Evolutionary conservation across 2,329 filamentous ascomycete genomes (phyloP), one percentile per base, ranked within the genome.

Genomic region (Rutstroemia sp.): DNA sequence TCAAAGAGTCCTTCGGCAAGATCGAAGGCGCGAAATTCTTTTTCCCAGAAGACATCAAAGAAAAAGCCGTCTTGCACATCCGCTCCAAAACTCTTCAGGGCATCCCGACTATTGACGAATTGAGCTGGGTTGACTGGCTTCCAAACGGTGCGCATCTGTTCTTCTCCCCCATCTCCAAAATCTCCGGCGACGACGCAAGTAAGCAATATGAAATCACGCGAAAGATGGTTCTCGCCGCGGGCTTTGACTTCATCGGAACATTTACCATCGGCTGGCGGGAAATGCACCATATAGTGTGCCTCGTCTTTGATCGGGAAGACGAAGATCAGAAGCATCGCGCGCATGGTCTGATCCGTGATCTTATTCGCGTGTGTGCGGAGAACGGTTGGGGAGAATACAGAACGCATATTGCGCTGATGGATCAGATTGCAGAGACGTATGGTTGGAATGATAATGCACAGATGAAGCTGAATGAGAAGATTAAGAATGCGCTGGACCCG

Each of bases 201-300:
- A 63, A 69, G 1, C 72, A 78, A 56, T 76, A 78, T 62, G 60
- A 70, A 4, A 61, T 78, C 30, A 76, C 72, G 6, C 60, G 71
- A 62, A 68, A 63, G 4, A 66, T 72, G 30, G 68, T 71, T 54
- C 63, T 68, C n/a, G 71, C 77, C 56, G 69, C 71, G 44, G 75
- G 75, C 1, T 73, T 80, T 53, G 77, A 81, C 61, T 73, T 79
- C 50, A 76, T 81, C 56, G 73, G 74, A 2, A 76, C 75, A 2
- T 77, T 80, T 51, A 73, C 73, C 49, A 73, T 81, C 5, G 76
- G 76, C 9, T 48, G 48, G 59, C 71, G 78, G 10, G 78, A 81
- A 65, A 80, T 81, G 72, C 78, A 81, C 64, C 75, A 79, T 63
- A 80, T 81, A 57, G 73, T 79, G 3, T 77, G 76, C 57, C 76